These are phyloP conservation scores for Corynespora cassiicola DNA, from an alignment of 2,329 filamentous ascomycete species.

Conservation along the genomic window DNA sequence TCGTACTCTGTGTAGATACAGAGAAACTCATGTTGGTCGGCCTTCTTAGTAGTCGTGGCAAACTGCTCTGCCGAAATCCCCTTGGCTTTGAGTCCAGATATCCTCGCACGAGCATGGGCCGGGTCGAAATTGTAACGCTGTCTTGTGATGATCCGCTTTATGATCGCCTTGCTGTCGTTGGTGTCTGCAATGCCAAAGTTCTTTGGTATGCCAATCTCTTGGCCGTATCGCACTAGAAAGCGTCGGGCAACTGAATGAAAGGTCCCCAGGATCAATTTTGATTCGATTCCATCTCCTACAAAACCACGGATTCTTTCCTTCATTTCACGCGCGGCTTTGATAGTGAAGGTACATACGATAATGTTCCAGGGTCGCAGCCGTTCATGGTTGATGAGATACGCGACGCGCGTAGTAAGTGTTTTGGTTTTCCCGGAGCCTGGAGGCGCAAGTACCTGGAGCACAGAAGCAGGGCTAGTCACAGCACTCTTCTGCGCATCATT, in stretches of 20 bases:
- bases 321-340: constrained; percentile 95
- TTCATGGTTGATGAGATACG: constrained; percentile 78
- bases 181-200: constrained; percentile 93
- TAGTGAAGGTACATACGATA: constrained; percentile 95
- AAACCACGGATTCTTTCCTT: constrained; percentile 80
- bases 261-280: constrained; percentile 83
- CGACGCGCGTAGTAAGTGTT: constrained; percentile 89
- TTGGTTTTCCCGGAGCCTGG: constrained; percentile 89
- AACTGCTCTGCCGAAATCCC: constrained; percentile 56
- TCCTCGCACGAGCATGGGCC: constrained; percentile 73
- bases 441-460: constrained; percentile 68
- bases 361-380: constrained; percentile 83
- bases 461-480: constrained; percentile 66
- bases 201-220: constrained; percentile 79
- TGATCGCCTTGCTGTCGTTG: constrained; percentile 77
- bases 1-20: constrained; percentile 78
- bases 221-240: constrained; percentile 84
- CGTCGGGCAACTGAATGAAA: constrained; percentile 92
- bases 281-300: constrained; percentile 79
- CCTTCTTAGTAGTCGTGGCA: constrained; percentile 47
- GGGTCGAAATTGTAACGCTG: constrained; percentile 72
- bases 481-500: constrained; percentile 70
- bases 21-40: constrained; percentile 70
- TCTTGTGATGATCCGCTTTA: constrained; percentile 84
- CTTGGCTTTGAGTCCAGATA: constrained; percentile 69